Evolutionary conservation across 1,139 yeast species (phyloP), one percentile per base, ranked within the genome.

Genomic region (Hyphopichia fennica): DNA sequence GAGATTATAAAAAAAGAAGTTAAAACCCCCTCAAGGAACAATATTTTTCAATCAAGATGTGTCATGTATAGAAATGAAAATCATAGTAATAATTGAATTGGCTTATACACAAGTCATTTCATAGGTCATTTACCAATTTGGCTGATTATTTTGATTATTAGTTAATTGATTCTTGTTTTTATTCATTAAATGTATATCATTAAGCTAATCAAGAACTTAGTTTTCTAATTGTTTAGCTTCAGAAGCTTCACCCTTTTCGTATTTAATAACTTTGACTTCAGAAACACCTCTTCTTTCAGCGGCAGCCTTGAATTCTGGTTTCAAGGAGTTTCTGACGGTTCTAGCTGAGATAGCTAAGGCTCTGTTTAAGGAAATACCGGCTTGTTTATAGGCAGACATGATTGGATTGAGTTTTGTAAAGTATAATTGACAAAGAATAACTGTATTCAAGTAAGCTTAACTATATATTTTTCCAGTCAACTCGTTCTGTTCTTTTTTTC

Each of bases 291-390:
- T 87, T 69, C 79, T 77, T 58, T 85, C 88, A 54, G 84, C 87
- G 53, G 75, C 79, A 50, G 81, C 84, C 67, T 87, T 87, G 66
- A 81, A 68, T 60, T 91, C 96, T 54, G 91, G 84, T 79, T 93
- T 93, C 66, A 93, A 81, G 42, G 97, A 85, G 58, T 79, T 77
- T 76, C 98, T 90, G 61, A 89, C 80, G 50, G 96, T 81, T 66
- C 82, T 84, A 64, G 97, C 96, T 57, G 96, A 88, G 63, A 93
- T 80, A 56, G 96, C 82, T 69, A 91, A 77, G 71, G 93, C 93
- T 69, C 84, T 87, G 87, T 88, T 88, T 76, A 86, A 82, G 54
- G 91, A 79, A 62, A 85, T 79, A 62, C 95, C 95, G 58, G 91
- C 93, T 77, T 85, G 87, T 78, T 85, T 84, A 86, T 87, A 84